Evolutionary conservation across 345 rosid species (phyloP).

Genomic region (Acer yangbiense): DNA sequence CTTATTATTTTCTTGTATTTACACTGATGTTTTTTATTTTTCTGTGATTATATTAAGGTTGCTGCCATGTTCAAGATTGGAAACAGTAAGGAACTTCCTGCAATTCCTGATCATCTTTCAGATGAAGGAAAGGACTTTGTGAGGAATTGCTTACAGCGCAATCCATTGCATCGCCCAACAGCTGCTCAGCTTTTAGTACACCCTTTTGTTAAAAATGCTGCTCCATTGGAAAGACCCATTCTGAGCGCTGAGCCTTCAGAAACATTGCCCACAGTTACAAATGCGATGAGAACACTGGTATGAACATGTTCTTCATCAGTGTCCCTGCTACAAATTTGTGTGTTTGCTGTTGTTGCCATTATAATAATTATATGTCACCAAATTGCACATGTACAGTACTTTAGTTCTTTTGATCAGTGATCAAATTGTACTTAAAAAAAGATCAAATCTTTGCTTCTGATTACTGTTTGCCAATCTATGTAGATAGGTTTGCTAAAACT

Average conservation of each 20-base stretch:
- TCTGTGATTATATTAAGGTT: constrained; percentile 38
- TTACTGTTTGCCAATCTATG: not conserved
- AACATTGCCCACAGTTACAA: constrained; percentile 38
- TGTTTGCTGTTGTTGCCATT: not conserved
- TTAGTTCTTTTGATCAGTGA: not conserved
- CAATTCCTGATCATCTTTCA: constrained; percentile 73
- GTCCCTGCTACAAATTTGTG: not conserved
- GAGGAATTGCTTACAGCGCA: constrained; percentile 64
- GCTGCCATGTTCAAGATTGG: constrained; percentile 92
- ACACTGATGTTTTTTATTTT: not conserved
- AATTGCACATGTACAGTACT: not conserved
- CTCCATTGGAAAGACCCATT: constrained; percentile 61
- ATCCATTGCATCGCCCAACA: constrained; percentile 63
- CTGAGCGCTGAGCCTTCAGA: constrained; percentile 42
- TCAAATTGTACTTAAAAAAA: not conserved
- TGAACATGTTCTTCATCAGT: constrained; percentile 5
- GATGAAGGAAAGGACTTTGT: constrained; percentile 82
- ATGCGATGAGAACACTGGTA: constrained; percentile 66
- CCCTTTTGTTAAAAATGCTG: constrained; percentile 57
- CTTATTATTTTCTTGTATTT: not conserved
- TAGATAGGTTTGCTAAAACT: not conserved
- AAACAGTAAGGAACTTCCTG: constrained; percentile 85
- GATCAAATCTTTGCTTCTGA: not conserved
- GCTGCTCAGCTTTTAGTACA: constrained; percentile 71
- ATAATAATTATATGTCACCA: not conserved